Evolutionary conservation across 2,329 filamentous ascomycete genomes (phyloP).

Genomic region (Cercospora brassicicola): DNA sequence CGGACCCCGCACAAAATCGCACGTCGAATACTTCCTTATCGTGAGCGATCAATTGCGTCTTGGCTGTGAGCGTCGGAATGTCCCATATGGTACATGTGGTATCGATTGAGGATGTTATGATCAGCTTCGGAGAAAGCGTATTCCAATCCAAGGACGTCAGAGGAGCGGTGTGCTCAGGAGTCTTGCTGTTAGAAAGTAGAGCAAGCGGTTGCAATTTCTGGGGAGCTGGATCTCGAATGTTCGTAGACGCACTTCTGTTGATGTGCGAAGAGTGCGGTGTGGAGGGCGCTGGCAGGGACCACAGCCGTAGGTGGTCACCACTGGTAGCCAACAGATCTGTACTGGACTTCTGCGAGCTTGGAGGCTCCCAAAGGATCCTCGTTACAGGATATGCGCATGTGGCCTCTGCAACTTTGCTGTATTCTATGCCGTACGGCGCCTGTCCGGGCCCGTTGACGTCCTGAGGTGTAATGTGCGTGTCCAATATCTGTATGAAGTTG

Average conservation of each 20-base stretch:
- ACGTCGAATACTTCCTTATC: slow-evolving; percentile 99
- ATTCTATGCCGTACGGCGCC: slow-evolving; percentile 77
- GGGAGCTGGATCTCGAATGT: slow-evolving; percentile 60
- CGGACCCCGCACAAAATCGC: slow-evolving; percentile 93
- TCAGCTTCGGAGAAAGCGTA: slow-evolving; percentile 90
- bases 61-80: slow-evolving; percentile 94
- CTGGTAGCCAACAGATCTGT: slow-evolving; percentile 94
- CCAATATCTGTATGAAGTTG: slow-evolving; percentile 98
- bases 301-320: slow-evolving; percentile 87
- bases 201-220: slow-evolving; percentile 89
- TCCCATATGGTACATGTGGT: slow-evolving; percentile 99
- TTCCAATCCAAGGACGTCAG: slow-evolving; percentile 98
- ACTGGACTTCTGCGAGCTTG: slow-evolving; percentile 89
- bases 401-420: slow-evolving; percentile 89
- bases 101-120: slow-evolving; percentile 98
- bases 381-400: slow-evolving; percentile 98
- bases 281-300: slow-evolving; percentile 70
- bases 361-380: slow-evolving; percentile 91
- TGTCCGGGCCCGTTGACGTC: slow-evolving; percentile 66
- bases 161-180: slow-evolving; percentile 94
- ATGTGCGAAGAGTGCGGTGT: slow-evolving; percentile 58
- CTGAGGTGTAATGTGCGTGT: slow-evolving; percentile 75
- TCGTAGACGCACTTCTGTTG: slow-evolving; percentile 62
- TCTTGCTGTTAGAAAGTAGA: slow-evolving; percentile 94
- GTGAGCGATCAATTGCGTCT: slow-evolving; percentile 96